Conservation (phyloP, 768 basidiomycete genomes). For the Chalciporus chontae region DNA sequence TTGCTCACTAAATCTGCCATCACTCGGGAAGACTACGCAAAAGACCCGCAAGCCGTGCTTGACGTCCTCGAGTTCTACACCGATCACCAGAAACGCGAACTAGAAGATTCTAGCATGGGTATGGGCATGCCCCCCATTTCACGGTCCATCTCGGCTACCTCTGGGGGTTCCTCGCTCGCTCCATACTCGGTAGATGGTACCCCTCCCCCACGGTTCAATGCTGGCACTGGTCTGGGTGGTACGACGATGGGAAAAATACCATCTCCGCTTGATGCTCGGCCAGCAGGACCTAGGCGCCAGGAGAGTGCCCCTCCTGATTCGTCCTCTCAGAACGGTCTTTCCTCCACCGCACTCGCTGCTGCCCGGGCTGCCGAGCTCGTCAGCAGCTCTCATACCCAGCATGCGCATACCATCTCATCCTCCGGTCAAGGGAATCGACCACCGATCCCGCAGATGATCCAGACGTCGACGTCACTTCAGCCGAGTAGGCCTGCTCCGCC, state of each 20-base stretch:
- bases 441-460: conserved; percentile 24
- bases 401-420: conserved; percentile 40
- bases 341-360: conserved; percentile 44
- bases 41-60: conserved; percentile 94
- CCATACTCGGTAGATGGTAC: conserved; percentile 33
- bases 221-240: conserved; percentile 89
- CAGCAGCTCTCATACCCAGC: conserved; percentile 45
- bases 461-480: conserved; percentile 40
- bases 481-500: conserved; percentile 66
- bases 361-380: conserved; percentile 63
- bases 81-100: conserved; percentile 93
- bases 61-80: conserved; percentile 99
- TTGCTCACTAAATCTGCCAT: conserved; percentile 97
- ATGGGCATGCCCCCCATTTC: conserved; percentile 29
- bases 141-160: conserved; percentile 20
- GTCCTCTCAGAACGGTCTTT: conserved; percentile 33
- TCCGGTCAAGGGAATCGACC: conserved; percentile 30
- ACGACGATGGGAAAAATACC: conserved; percentile 43
- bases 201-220: conserved; percentile 80
- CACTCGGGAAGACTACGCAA: conserved; percentile 95
- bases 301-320: conserved; percentile 41
- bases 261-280: conserved; percentile 37
- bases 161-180: conserved; percentile 29
- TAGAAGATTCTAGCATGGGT: conserved; percentile 52
- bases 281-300: conserved; percentile 39